A percentile compares a stretch with the other conserved stretches of the same genome.
phyloP scores from a whole-genome alignment of 176 grass and related monocot species.

The Triticum monococcum region DNA sequence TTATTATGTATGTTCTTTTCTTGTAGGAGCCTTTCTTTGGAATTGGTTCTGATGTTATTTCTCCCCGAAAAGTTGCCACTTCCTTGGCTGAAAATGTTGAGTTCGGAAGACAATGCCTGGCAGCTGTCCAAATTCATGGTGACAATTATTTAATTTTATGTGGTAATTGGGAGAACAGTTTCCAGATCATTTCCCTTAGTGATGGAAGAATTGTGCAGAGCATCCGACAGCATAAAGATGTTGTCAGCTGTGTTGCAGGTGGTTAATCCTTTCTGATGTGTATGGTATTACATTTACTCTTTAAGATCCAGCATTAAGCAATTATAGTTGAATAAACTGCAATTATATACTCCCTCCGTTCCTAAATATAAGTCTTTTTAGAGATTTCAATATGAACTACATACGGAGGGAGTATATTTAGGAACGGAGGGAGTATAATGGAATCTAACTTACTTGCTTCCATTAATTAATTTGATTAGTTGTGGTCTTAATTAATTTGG shows the following conservation, averaged over 20 bases:
- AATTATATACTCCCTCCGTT: not conserved
- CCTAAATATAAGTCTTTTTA: no score
- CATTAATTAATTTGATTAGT: not conserved
- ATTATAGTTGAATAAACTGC: not conserved
- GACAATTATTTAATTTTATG: conserved; percentile 93
- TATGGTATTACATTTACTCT: conserved; percentile 19
- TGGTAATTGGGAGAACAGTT: conserved; percentile 99
- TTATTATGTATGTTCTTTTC: conserved; percentile 25
- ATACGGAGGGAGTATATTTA: no score
- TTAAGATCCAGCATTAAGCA: conserved; percentile 22
- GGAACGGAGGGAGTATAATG: not conserved
- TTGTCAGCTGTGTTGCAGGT: conserved; percentile 97
- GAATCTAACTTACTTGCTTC: not conserved
- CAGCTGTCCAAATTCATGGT: conserved; percentile 73
- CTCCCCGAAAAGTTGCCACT: conserved; percentile 79
- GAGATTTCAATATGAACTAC: no score
- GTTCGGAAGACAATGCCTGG: conserved; percentile 84
- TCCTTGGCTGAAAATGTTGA: conserved; percentile 85
- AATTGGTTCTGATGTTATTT: conserved; percentile 89
- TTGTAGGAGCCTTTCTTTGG: conserved; percentile 95
- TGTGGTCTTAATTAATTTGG: not conserved
- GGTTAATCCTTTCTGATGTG: conserved; percentile 26
- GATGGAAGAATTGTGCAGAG: conserved; percentile 97
- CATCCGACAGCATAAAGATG: conserved; percentile 95
- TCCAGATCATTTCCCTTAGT: conserved; percentile 87